phyloP scores from a whole-genome alignment of 176 grass and related monocot genomes.

The Alopecurus myosuroides region DNA sequence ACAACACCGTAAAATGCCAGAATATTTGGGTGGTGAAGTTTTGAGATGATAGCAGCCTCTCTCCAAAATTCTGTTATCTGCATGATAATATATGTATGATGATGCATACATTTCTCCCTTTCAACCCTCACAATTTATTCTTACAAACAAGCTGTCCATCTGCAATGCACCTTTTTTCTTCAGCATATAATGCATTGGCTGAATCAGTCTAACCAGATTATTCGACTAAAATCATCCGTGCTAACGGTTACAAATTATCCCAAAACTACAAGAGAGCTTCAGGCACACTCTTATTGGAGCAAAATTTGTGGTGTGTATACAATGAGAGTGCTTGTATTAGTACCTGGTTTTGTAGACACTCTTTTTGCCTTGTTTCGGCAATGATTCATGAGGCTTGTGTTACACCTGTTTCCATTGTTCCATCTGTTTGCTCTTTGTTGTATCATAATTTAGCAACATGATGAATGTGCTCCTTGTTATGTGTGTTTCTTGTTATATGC shows the following conservation, averaged over 20 bases:
- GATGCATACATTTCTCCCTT: neutral
- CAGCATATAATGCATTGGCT: neutral
- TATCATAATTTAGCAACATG: no score
- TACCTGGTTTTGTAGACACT: no score
- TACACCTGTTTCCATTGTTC: no score
- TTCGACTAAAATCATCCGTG: neutral
- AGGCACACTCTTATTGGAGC: neutral
- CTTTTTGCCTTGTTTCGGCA: no score
- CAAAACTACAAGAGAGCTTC: neutral
- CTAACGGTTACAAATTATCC: neutral
- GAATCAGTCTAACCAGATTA: neutral
- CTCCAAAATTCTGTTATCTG: constrained; percentile 81
- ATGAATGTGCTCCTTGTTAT: no score
- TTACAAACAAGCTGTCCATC: neutral
- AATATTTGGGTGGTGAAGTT: constrained; percentile 92
- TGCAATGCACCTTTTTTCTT: neutral
- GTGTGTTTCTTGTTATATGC: no score
- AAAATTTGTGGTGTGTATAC: neutral
- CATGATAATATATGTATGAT: constrained; percentile 3
- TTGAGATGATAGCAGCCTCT: constrained; percentile 78
- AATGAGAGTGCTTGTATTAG: no score
- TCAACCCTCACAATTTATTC: neutral
- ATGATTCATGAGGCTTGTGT: no score
- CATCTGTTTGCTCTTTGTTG: no score
- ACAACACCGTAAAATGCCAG: constrained; percentile 88